Conservation (phyloP, 352 stramenopile species). For the Globisporangium heterothallicum region DNA sequence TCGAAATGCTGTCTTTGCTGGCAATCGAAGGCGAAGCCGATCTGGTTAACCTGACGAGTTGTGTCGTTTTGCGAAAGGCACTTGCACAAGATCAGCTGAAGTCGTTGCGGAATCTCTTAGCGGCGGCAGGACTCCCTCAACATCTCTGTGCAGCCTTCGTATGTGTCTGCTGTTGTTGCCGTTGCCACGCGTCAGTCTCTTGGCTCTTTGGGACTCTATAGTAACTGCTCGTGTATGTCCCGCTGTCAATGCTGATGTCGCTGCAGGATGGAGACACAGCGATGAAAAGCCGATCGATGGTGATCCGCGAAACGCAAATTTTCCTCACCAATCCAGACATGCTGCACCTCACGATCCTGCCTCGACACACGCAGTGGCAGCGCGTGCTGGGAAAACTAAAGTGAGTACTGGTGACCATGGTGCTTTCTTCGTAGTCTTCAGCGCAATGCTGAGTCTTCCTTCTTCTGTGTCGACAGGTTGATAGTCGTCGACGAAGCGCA, state of each 20-base stretch:
- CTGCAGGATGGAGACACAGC: conserved; percentile 92
- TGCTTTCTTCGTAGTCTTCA: background rate
- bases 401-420: conserved; percentile 26
- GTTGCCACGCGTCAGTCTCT: too few species aligned
- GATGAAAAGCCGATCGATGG: conserved; percentile 80
- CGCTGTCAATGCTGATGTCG: background rate
- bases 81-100: conserved; percentile 97
- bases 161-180: conserved; percentile 13
- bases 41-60: background rate
- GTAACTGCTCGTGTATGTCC: too few species aligned
- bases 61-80: conserved; percentile 31
- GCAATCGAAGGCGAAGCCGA: too few species aligned
- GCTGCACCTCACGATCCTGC: conserved; percentile 95
- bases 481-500: conserved; percentile 89
- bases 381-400: conserved; percentile 86
- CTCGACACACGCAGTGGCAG: conserved; percentile 89
- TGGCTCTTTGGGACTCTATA: too few species aligned
- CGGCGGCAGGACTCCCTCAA: conserved; percentile 36
- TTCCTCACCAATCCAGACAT: conserved; percentile 99
- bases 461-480: conserved; percentile 25
- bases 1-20: too few species aligned
- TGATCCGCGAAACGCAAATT: conserved; percentile 87
- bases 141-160: conserved; percentile 68
- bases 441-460: background rate
- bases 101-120: conserved; percentile 74